phyloP scores from a whole-genome alignment of 139 green algal species.

The Ulvella scutata region DNA sequence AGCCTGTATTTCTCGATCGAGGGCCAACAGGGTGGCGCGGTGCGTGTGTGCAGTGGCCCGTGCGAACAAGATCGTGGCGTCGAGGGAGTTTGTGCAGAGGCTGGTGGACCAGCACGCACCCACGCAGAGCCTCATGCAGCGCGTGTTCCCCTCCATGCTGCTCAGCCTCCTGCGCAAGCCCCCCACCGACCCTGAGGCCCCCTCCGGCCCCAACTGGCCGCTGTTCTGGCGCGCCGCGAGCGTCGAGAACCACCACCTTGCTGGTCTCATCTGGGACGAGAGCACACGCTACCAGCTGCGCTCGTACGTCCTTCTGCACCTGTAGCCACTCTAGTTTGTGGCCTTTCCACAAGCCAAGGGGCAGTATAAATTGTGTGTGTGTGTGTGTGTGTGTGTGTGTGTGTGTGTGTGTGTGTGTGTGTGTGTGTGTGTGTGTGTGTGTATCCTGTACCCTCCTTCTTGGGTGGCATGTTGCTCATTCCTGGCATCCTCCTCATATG shows the following conservation, averaged over 20 bases:
- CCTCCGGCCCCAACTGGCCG: slow-evolving; percentile 58
- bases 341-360: neutral
- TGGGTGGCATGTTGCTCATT: too few species aligned
- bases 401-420: too few species aligned
- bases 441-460: too few species aligned
- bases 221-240: slow-evolving; percentile 52
- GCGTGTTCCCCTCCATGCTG: slow-evolving; percentile 55
- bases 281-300: slow-evolving; percentile 56
- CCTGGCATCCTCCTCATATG: too few species aligned
- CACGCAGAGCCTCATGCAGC: slow-evolving; percentile 48
- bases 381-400: too few species aligned
- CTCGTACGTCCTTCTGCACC: neutral
- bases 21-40: too few species aligned
- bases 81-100: slow-evolving; percentile 2
- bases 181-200: neutral
- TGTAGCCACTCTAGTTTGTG: neutral
- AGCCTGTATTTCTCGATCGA: too few species aligned
- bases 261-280: slow-evolving; percentile 82
- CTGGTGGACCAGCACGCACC: slow-evolving; percentile 46
- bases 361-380: too few species aligned
- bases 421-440: too few species aligned
- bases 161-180: slow-evolving; percentile 11
- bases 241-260: slow-evolving; percentile 58
- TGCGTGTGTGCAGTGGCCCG: neutral
- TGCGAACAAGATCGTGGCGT: neutral